These are phyloP conservation scores for Cyathus striatus DNA, from an alignment of 768 basidiomycete species.

Conservation along the genomic window DNA sequence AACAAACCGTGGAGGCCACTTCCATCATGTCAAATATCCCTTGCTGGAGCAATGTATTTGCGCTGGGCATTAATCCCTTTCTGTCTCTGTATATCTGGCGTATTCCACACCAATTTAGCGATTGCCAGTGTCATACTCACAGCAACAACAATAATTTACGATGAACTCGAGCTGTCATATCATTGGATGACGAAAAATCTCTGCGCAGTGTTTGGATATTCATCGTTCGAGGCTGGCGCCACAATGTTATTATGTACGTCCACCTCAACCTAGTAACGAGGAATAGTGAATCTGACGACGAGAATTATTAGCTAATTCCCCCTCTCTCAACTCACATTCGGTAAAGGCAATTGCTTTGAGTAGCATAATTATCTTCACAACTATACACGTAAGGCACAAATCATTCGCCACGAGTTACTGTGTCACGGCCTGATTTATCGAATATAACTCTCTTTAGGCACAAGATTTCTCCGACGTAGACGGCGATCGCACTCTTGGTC, in stretches of 20 bases:
- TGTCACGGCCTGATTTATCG: too few species aligned
- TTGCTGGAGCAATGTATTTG: slow-evolving; percentile 11
- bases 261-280: too few species aligned
- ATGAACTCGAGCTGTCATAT: slow-evolving; percentile 19
- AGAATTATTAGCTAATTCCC: not conserved
- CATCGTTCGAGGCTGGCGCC: slow-evolving; percentile 26
- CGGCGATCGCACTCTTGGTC: slow-evolving; percentile 34
- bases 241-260: slow-evolving; percentile 19
- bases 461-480: slow-evolving; percentile 40
- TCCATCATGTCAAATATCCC: slow-evolving; percentile 25
- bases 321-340: slow-evolving; percentile 5
- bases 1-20: slow-evolving; percentile 29
- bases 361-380: slow-evolving; percentile 31
- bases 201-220: slow-evolving; percentile 23
- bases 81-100: slow-evolving; percentile 17
- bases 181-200: slow-evolving; percentile 23
- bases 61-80: slow-evolving; percentile 24
- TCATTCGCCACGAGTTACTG: too few species aligned
- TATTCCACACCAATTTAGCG: slow-evolving; percentile 9
- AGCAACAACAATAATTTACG: slow-evolving; percentile 16
- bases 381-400: slow-evolving; percentile 17
- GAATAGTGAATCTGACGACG: too few species aligned
- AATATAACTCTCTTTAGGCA: too few species aligned
- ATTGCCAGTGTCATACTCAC: slow-evolving; percentile 15
- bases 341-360: slow-evolving; percentile 11